phyloP scores from a whole-genome alignment of 768 basidiomycete genomes.

The Amanita polypyramis region DNA sequence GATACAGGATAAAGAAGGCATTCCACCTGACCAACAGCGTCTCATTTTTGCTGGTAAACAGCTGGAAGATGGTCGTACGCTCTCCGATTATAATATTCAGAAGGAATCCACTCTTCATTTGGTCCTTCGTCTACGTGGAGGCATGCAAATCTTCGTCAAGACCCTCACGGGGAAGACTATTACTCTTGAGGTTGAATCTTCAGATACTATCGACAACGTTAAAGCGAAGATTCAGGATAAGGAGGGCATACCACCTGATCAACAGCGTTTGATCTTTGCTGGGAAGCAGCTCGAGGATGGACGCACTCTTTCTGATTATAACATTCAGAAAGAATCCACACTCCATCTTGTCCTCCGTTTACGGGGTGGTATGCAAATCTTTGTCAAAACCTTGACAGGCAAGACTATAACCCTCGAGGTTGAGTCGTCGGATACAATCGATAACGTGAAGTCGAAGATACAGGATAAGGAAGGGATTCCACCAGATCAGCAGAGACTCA shows the following conservation, averaged over 20 bases:
- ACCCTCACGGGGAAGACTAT: conserved; percentile 86
- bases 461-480: conserved; percentile 89
- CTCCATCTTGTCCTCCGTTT: conserved; percentile 84
- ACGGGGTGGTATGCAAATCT: conserved; percentile 86
- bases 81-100: conserved; percentile 61
- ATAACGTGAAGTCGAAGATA: conserved; percentile 86
- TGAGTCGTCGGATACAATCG: conserved; percentile 79
- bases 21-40: conserved; percentile 72
- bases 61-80: conserved; percentile 72
- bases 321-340: conserved; percentile 94
- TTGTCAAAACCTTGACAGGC: conserved; percentile 75
- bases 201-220: conserved; percentile 68
- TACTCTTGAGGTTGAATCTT: conserved; percentile 75
- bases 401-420: conserved; percentile 92
- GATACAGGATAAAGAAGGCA: conserved; percentile 81
- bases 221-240: conserved; percentile 84
- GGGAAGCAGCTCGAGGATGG: conserved; percentile 96
- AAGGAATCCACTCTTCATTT: conserved; percentile 57
- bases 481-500: conserved; percentile 70
- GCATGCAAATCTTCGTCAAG: conserved; percentile 86
- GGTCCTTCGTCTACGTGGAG: conserved; percentile 34
- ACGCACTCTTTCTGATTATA: conserved; percentile 80
- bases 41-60: conserved; percentile 80
- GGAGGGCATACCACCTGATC: conserved; percentile 77
- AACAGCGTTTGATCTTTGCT: conserved; percentile 93